Evolutionary conservation across 805 yeast species (phyloP), one percentile per base, ranked within the genome.

Genomic region (Sungouiozyma intestinalis): DNA sequence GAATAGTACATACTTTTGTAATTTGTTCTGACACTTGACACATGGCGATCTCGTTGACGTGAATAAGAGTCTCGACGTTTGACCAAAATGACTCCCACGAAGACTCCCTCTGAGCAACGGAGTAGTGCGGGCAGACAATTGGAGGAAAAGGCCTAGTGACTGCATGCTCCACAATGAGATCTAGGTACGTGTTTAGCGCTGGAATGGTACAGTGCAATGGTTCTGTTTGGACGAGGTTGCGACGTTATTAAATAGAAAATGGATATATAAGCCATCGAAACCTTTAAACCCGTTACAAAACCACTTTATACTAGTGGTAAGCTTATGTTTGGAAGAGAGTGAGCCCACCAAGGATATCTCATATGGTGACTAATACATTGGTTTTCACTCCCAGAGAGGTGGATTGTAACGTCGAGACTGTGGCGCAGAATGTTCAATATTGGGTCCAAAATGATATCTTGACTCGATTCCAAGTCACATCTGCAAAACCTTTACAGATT

Each of bases 291-390:
- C n/a, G n/a, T n/a, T n/a, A n/a, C n/a, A n/a, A n/a, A n/a, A n/a
- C n/a, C n/a, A n/a, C n/a, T n/a, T n/a, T n/a, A n/a, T n/a, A n/a
- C n/a, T n/a, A n/a, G n/a, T n/a, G n/a, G n/a, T n/a, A n/a, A n/a
- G n/a, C n/a, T n/a, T n/a, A n/a, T n/a, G n/a, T n/a, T n/a, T n/a
- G n/a, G n/a, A n/a, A n/a, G n/a, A n/a, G n/a, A n/a, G n/a, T n/a
- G n/a, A n/a, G n/a, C n/a, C n/a, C n/a, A n/a, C n/a, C n/a, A n/a
- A n/a, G n/a, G n/a, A n/a, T n/a, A n/a, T n/a, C n/a, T n/a, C n/a
- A n/a, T n/a, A 11, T 24, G 43, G 50, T 43, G 3, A 55, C 62
- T 18, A 53, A 55, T 39, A 57, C 62, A 9, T 44, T 57, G 7
- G 50, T 57, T 9, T 48, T 54, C 3, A 55, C 62, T 14, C 46